Evolutionary conservation across 495 filamentous ascomycete genomes (phyloP), one percentile per base, ranked within the genome.

Genomic region (Annulohypoxylon nitens): DNA sequence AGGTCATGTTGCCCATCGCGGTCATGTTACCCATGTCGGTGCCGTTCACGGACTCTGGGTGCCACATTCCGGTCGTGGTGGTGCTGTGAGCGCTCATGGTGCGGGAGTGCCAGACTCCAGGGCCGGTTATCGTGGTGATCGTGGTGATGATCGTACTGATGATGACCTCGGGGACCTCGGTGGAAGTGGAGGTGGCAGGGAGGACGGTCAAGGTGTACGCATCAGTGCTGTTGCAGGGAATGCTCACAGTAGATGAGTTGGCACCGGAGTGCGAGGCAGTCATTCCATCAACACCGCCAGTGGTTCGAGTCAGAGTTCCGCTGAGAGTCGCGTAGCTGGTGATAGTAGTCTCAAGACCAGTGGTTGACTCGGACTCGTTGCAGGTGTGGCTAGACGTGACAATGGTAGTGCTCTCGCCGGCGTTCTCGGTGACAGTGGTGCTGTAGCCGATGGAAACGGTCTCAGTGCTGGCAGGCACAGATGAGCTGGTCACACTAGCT

Each of bases 121-220:
- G 33, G 11, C 25, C 36, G 3, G 59, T 63, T 4, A 30, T 30
- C 30, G 30, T 30, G 1, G 67, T 72, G 57, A 48, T 58, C 9
- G 69, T 72, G 1, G 63, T 62, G 63, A 72, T 53, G 26, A 72
- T 43, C 0, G 63, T 67, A 37, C 60, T 66, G 36, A 64, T 45
- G 36, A 66, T 47, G 0, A 69, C 47, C 16, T 33, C 51, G 20
- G n/a, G 48, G 67, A 30, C 60, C 5, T 33, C 50, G 25, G 39
- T 36, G 1, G 70, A 48, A 9, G 51, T 47, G 9, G 54, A 16
- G 14, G 25, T 1, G n/a, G 37, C 9, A 1, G 69, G 59, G 2
- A n/a, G 7, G 10, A 61, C 45, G 7, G 58, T 57, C 23, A 63
- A 37, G 11, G 48, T 67, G 47, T 25, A 39, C 30, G 3, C 25